Base-by-base conservation (phyloP, 768 basidiomycete genomes). In the Mycena vulgaris region DNA sequence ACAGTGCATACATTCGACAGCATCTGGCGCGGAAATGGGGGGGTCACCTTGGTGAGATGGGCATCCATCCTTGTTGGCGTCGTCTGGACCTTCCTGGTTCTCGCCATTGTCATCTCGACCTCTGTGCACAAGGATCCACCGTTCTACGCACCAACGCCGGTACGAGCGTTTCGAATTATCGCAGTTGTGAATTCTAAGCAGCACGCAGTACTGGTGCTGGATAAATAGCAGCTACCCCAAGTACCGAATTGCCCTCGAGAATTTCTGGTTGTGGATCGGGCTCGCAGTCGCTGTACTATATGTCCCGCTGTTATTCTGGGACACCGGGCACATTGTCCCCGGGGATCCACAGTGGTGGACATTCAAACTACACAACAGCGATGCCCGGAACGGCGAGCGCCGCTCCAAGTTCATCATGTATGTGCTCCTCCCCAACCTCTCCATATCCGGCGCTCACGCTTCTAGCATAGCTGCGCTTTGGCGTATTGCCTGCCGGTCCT, bases 201-300 rank as follows among this genome's bases (percentile, higher is more conserved):
- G 5, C 28, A 9, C 4, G 17, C 16, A 67, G 66, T 67, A 71
- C 59, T 71, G 69, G 69, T 71, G 69, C 58, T 71, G 69, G 69
- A 71, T 71, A 39, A 71, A 51, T 59, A 67, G 58, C 64, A 30
- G 21, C 33, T 71, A 71, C 37, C 35, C 45, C 17, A 48, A 62
- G 1, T 71, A 66, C n/a, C 65, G 69, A n/a, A 59, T 55, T 2
- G 63, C 64, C 13, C 6, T 71, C 2, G 69, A 71, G 47, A 66
- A 71, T 35, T 59, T 64, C 31, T 71, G 69, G 69, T 59, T 67
- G 5, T 71, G 69, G 65, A 59, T 71, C n/a, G 65, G 45, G n/a
- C 62, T 71, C 40, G 52, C 57, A 10, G 69, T 55, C 1, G 40
- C 69, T 7, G 19, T 62, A 3, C 35, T 67, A 3, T 71, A 71